These are phyloP conservation scores for Aspergillus steynii DNA, from an alignment of 495 filamentous ascomycete species.

Conservation along the genomic window DNA sequence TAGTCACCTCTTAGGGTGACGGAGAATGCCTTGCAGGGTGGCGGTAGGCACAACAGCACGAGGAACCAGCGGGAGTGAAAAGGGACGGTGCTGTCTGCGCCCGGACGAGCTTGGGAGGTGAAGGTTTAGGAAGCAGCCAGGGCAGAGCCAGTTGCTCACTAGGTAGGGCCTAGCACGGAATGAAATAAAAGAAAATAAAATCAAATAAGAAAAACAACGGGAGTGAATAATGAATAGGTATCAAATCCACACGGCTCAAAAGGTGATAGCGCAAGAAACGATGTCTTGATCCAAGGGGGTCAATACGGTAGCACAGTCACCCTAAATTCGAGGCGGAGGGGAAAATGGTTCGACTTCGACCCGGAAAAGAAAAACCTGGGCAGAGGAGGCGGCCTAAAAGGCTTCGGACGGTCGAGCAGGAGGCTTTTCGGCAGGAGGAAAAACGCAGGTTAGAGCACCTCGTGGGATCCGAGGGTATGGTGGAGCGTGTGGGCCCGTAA, in stretches of 20 bases:
- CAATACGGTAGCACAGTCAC: conserved; percentile 25
- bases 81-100: conserved; percentile 28
- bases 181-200: conserved; percentile 14
- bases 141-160: conserved; percentile 10
- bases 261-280: conserved; percentile 30
- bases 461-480: conserved; percentile 48
- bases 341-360: conserved; percentile 30
- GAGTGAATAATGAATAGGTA: conserved; percentile 6
- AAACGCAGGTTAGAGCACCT: conserved; percentile 30
- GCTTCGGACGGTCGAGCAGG: conserved; percentile 28
- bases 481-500: conserved; percentile 45
- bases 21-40: conserved; percentile 51
- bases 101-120: conserved; percentile 22
- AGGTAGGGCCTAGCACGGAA: conserved; percentile 10
- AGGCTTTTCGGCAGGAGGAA: conserved; percentile 31
- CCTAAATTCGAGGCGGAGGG: conserved; percentile 32
- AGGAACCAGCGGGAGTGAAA: conserved; percentile 34
- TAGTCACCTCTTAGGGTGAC: conserved; percentile 47
- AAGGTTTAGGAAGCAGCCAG: conserved; percentile 29
- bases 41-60: conserved; percentile 40
- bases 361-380: conserved; percentile 31
- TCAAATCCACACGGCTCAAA: conserved; percentile 24
- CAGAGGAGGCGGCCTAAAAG: conserved; percentile 34
- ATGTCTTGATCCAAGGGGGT: conserved; percentile 30
- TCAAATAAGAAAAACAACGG: conserved; percentile 21